Evolutionary conservation across 371 early-diverging fungal species (phyloP).

Genomic region (Batkoa obscura): DNA sequence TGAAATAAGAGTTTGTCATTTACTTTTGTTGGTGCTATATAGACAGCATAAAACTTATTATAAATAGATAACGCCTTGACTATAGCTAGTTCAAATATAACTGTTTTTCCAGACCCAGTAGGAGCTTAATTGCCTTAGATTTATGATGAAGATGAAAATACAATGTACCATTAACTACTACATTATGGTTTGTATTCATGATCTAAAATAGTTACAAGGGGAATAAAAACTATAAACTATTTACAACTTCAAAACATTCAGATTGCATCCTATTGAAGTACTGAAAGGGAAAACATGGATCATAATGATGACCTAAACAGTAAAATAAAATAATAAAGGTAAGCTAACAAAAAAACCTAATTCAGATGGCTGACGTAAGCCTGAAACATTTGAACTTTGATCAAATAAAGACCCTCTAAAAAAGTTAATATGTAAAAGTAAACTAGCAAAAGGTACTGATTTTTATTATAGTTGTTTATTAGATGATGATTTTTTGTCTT

Average conservation of each 20-base stretch:
- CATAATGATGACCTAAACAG: slow-evolving; percentile 13
- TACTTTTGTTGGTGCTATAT: slow-evolving; percentile 73
- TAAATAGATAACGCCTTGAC: neutral
- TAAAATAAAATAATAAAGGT: neutral
- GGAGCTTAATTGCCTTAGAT: slow-evolving; percentile 47
- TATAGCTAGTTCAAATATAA: slow-evolving; percentile 48
- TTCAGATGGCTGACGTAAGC: neutral
- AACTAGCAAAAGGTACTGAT: no score
- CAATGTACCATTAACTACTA: slow-evolving; percentile 29
- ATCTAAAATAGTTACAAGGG: slow-evolving; percentile 7
- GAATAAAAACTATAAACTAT: neutral
- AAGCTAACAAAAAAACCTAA: neutral
- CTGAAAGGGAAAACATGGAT: slow-evolving; percentile 18
- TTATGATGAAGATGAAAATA: slow-evolving; percentile 4
- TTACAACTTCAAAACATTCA: slow-evolving; percentile 29
- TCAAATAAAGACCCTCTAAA: neutral
- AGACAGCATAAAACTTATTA: slow-evolving; percentile 30
- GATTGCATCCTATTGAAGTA: slow-evolving; percentile 44
- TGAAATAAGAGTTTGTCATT: neutral
- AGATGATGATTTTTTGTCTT: no score
- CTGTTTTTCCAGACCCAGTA: slow-evolving; percentile 76
- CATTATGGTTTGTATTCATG: slow-evolving; percentile 20
- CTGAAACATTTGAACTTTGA: neutral
- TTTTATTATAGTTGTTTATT: no score
- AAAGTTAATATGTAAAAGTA: neutral